These are phyloP conservation scores for Aulographum hederae DNA, from an alignment of 2,329 filamentous ascomycete genomes.

Conservation along the genomic window DNA sequence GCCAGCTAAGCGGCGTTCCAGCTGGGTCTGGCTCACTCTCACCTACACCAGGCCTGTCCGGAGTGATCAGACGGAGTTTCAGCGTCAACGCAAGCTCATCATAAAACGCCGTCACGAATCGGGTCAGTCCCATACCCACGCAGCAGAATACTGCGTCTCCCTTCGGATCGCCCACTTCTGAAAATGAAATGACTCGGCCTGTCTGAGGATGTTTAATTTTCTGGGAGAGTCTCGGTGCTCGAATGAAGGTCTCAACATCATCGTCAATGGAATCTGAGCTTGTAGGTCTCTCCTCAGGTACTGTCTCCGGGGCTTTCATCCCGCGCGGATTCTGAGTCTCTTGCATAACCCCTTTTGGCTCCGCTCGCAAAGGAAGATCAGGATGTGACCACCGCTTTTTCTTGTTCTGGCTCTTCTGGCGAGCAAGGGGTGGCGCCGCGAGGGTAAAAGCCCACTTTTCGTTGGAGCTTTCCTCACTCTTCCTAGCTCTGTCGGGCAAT, in stretches of 20 bases:
- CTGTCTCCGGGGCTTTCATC: constrained; percentile 5
- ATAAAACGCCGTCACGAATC: constrained; percentile 93
- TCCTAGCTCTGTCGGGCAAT: too few species aligned
- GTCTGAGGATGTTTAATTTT: constrained; percentile 75
- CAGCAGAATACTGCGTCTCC: constrained; percentile 91
- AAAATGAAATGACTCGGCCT: constrained; percentile 81
- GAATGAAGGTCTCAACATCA: constrained; percentile 70
- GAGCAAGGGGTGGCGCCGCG: too few species aligned
- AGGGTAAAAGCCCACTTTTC: too few species aligned
- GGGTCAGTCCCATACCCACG: constrained; percentile 90
- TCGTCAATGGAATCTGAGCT: constrained; percentile 79
- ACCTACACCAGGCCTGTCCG: constrained; percentile 84
- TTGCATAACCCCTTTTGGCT: constrained; percentile 14
- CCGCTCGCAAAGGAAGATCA: constrained; percentile 19
- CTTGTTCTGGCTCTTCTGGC: constrained; percentile 12
- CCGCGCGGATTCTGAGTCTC: not conserved
- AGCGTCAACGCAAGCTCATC: constrained; percentile 84
- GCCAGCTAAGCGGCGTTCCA: constrained; percentile 81
- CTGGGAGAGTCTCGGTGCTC: constrained; percentile 68
- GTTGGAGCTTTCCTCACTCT: too few species aligned
- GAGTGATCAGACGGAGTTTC: constrained; percentile 77
- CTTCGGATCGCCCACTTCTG: constrained; percentile 82
- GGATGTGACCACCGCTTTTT: constrained; percentile 21
- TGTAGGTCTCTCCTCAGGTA: constrained; percentile 33
- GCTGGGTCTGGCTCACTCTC: constrained; percentile 80